Percentiles rank a stretch among this genome's conserved stretches.
These are phyloP conservation scores for Agmasoma carcini DNA, from an alignment of 371 early-diverging fungal genomes.

Conservation along the genomic window DNA sequence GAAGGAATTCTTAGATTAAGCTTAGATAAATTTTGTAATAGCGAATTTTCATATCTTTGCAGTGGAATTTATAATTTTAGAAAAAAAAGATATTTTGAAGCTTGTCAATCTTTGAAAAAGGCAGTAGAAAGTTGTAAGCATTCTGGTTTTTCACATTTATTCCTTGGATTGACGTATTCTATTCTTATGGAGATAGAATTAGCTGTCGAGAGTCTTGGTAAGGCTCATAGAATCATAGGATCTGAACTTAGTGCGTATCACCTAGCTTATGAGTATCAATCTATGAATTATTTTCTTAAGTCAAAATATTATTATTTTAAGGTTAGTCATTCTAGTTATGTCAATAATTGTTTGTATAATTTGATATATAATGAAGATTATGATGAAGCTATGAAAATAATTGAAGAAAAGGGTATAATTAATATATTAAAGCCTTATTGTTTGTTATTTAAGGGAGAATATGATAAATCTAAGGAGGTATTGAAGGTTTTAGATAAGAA, in stretches of 20 bases:
- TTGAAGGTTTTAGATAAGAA: conserved; percentile 18
- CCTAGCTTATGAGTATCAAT: conserved; percentile 39
- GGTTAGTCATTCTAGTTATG: not conserved
- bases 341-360: conserved; percentile 13
- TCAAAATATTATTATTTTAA: conserved; percentile 29
- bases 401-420: conserved; percentile 5
- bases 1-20: conserved; percentile 6
- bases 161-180: conserved; percentile 32
- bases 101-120: conserved; percentile 25
- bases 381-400: conserved; percentile 16
- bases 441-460: conserved; percentile 34
- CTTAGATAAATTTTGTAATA: not conserved
- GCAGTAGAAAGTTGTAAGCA: conserved; percentile 13
- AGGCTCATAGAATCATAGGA: conserved; percentile 23
- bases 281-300: conserved; percentile 30
- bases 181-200: conserved; percentile 29
- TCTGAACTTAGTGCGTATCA: conserved; percentile 27
- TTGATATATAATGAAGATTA: conserved; percentile 41
- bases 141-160: conserved; percentile 18
- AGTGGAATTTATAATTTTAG: conserved; percentile 33
- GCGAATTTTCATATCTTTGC: conserved; percentile 15
- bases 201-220: conserved; percentile 23
- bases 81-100: conserved; percentile 25
- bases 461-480: conserved; percentile 17
- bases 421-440: conserved; percentile 32